phyloP scores from a whole-genome alignment of 163 green algal species.

The Scenedesmus sp. region DNA sequence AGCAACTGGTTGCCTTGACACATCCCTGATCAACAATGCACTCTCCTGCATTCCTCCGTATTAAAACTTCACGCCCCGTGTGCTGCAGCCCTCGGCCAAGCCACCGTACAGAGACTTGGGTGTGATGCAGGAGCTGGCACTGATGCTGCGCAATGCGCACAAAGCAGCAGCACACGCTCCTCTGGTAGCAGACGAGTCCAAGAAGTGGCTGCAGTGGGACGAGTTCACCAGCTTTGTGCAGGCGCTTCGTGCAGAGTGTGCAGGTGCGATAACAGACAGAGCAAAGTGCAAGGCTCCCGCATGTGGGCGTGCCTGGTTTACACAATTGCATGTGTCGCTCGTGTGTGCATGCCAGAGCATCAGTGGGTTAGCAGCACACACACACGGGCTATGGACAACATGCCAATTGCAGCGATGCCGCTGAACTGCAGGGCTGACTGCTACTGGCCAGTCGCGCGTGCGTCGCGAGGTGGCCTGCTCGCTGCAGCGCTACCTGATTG shows the following conservation, averaged over 20 bases:
- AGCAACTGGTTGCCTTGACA: not conserved
- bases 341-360: not conserved
- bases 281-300: not conserved
- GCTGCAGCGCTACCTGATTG: constrained; percentile 81
- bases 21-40: not conserved
- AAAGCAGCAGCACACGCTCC: not conserved
- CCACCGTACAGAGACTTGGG: constrained; percentile 17
- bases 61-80: no score
- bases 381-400: not conserved
- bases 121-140: constrained; percentile 32
- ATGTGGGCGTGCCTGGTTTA: not conserved
- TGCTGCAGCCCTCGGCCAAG: not conserved
- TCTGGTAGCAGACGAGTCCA: constrained; percentile 29
- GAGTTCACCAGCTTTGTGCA: constrained; percentile 60
- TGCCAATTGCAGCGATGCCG: not conserved
- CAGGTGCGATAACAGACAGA: constrained; percentile 39
- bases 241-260: constrained; percentile 71
- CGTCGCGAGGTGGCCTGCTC: constrained; percentile 64
- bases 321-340: not conserved
- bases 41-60: not conserved
- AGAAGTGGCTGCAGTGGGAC: constrained; percentile 46
- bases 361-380: not conserved
- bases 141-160: not conserved
- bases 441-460: constrained; percentile 38
- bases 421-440: constrained; percentile 37